Conservation (phyloP, 2,329 filamentous ascomycete genomes). For the Nemania diffusa region DNA sequence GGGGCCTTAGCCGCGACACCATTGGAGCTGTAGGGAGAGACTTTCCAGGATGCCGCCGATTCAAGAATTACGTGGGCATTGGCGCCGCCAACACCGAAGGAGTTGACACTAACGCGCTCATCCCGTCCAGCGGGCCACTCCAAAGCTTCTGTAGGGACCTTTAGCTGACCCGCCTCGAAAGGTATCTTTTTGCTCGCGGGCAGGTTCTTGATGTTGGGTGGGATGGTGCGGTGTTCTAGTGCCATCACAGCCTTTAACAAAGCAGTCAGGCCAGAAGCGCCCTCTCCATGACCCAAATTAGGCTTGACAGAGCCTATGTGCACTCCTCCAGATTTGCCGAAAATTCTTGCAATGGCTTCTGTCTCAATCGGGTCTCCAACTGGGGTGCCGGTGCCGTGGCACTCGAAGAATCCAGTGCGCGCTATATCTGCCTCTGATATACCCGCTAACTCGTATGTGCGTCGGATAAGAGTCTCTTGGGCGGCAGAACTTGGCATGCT, state of each 20-base stretch:
- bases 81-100: constrained; percentile 38
- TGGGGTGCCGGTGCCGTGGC: neutral
- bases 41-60: too few relatives aligned
- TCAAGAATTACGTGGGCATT: constrained; percentile 30
- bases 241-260: too few relatives aligned
- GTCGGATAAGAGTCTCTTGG: constrained; percentile 54
- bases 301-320: too few relatives aligned
- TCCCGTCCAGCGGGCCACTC: constrained; percentile 19
- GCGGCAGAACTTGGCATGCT: constrained; percentile 53
- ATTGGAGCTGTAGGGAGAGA: too few relatives aligned
- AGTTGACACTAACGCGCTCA: constrained; percentile 34
- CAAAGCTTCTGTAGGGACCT: too few relatives aligned
- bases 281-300: too few relatives aligned
- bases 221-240: too few relatives aligned
- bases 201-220: too few relatives aligned
- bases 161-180: too few relatives aligned
- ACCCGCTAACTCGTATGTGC: constrained; percentile 50
- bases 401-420: neutral
- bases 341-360: neutral
- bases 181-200: too few relatives aligned
- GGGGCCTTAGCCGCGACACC: too few relatives aligned
- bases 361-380: neutral
- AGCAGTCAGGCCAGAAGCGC: too few relatives aligned
- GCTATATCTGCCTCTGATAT: neutral
- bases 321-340: constrained; percentile 32